These are phyloP conservation scores for Candida loeiensis DNA, from an alignment of 805 yeast species.

Conservation along the genomic window DNA sequence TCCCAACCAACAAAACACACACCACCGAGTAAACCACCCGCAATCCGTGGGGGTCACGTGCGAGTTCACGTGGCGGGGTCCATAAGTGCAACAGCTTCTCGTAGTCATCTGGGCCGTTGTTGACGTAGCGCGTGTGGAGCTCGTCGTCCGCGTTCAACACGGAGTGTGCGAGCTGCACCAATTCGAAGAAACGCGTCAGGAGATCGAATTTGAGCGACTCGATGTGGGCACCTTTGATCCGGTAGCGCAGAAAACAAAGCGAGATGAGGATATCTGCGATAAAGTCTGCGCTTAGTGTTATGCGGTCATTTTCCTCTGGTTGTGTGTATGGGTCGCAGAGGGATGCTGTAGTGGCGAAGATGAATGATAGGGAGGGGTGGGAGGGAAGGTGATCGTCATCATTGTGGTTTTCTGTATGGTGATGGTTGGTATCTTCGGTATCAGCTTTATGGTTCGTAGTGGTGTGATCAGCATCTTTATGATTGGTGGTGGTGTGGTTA, in stretches of 20 bases:
- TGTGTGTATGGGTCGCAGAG: conserved; percentile 63
- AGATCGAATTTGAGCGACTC: conserved; percentile 33
- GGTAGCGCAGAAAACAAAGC: conserved; percentile 21
- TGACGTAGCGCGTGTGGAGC: conserved; percentile 34
- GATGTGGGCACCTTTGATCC: conserved; percentile 8
- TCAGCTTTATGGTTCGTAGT: too few relatives aligned
- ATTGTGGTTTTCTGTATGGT: neutral
- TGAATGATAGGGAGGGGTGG: conserved; percentile 1
- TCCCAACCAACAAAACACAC: conserved; percentile 30
- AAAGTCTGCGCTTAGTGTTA: conserved; percentile 53
- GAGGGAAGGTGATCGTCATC: conserved; percentile 4
- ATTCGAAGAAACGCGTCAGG: conserved; percentile 31
- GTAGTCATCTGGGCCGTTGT: conserved; percentile 35
- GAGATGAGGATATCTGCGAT: conserved; percentile 51
- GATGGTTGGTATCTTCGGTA: too few relatives aligned
- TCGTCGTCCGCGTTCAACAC: conserved; percentile 44
- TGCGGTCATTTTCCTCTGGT: conserved; percentile 56
- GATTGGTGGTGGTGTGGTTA: too few relatives aligned
- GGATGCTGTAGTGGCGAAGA: conserved; percentile 15
- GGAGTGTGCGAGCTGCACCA: conserved; percentile 35
- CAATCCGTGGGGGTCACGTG: conserved; percentile 19
- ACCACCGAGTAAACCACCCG: conserved; percentile 29
- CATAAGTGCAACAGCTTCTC: conserved; percentile 20
- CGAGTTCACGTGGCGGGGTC: conserved; percentile 22
- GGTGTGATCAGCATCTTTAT: too few relatives aligned